phyloP scores from a whole-genome alignment of 176 grass and related monocot genomes.

The Pontederia paniculata region DNA sequence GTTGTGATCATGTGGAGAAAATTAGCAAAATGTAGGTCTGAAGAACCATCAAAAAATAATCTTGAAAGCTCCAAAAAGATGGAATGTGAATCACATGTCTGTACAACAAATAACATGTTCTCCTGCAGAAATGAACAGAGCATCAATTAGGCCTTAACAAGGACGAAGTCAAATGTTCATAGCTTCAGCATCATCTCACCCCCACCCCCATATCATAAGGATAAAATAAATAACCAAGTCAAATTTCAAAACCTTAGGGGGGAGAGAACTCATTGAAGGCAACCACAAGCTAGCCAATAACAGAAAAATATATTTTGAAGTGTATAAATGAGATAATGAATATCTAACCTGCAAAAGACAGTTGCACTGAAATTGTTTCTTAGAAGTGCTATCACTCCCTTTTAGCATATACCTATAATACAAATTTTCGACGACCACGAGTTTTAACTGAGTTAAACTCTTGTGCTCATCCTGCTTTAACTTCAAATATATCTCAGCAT shows the following conservation, averaged over 20 bases:
- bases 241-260: too few species aligned
- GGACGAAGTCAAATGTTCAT: too few species aligned
- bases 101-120: slow-evolving; percentile 46
- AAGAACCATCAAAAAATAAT: slow-evolving; percentile 78
- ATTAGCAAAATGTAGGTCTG: slow-evolving; percentile 77
- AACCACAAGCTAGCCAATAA: background rate
- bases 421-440: slow-evolving; percentile 63
- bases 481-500: slow-evolving; percentile 44
- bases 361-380: slow-evolving; percentile 46
- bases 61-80: slow-evolving; percentile 83
- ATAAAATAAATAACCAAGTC: too few species aligned
- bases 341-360: slow-evolving; percentile 70
- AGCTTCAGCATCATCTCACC: too few species aligned
- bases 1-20: slow-evolving; percentile 85
- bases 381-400: slow-evolving; percentile 44
- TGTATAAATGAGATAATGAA: background rate
- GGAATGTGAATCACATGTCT: slow-evolving; percentile 52
- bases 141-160: background rate
- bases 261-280: too few species aligned
- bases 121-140: slow-evolving; percentile 50
- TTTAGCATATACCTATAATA: slow-evolving; percentile 64
- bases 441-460: slow-evolving; percentile 44
- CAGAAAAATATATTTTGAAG: background rate
- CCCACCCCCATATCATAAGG: too few species aligned
- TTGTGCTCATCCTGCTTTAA: slow-evolving; percentile 48